These are phyloP conservation scores for Sutorius eximius DNA, from an alignment of 1,284 basidiomycete genomes.

Conservation along the genomic window DNA sequence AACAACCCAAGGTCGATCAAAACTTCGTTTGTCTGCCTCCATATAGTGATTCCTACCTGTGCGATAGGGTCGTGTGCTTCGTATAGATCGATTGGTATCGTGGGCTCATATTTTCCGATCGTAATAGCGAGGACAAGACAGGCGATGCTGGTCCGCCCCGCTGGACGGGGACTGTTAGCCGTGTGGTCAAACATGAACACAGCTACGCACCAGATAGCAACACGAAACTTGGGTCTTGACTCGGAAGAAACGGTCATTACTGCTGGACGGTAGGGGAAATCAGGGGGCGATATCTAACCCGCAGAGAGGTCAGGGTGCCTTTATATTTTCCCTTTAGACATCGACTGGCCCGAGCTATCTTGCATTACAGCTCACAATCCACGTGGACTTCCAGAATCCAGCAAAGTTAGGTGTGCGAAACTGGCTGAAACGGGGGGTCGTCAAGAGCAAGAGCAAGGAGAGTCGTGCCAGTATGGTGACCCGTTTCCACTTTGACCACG, in stretches of 20 bases:
- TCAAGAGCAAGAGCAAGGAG: too few relatives aligned
- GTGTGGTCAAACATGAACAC: too few relatives aligned
- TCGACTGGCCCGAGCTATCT: too few relatives aligned
- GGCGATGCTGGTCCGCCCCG: too few relatives aligned
- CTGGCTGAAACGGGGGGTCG: too few relatives aligned
- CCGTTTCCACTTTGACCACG: too few relatives aligned
- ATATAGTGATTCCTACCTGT: slow-evolving; percentile 18
- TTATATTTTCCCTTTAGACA: background rate
- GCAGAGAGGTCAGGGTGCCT: background rate
- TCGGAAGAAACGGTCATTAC: slow-evolving; percentile 4
- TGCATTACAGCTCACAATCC: too few relatives aligned
- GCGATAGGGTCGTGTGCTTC: slow-evolving; percentile 21
- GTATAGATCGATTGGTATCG: slow-evolving; percentile 25
- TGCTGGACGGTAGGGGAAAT: background rate
- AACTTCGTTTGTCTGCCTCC: slow-evolving; percentile 6
- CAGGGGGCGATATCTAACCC: background rate
- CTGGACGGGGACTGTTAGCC: too few relatives aligned
- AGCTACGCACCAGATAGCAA: slow-evolving; percentile 22
- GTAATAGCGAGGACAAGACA: too few relatives aligned
- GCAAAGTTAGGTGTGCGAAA: too few relatives aligned
- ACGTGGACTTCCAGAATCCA: too few relatives aligned
- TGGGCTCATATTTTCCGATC: slow-evolving; percentile 12
- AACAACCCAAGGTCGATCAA: slow-evolving; percentile 23
- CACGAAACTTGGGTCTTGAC: slow-evolving; percentile 6
- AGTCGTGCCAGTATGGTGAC: too few relatives aligned